Percentiles rank a stretch among this genome's conserved stretches.
phyloP scores from a whole-genome alignment of 768 basidiomycete species.

The Lactarius hengduanensis region DNA sequence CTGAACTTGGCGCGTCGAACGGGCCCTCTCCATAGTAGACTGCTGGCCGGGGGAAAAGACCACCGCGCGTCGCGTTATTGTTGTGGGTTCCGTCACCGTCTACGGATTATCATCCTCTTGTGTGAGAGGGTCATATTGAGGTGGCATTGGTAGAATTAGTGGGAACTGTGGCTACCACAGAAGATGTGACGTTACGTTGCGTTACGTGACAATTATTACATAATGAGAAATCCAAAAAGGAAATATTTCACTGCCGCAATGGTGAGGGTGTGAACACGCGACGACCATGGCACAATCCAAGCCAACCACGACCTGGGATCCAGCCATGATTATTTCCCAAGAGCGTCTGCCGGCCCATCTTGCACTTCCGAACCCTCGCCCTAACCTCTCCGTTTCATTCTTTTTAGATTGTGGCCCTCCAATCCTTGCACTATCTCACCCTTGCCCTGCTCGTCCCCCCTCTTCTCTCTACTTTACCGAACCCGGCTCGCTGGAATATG shows the following conservation, averaged over 20 bases:
- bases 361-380: slow-evolving; percentile 19
- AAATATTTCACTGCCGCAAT: neutral
- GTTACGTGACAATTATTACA: neutral
- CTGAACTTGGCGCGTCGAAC: slow-evolving; percentile 79
- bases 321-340: slow-evolving; percentile 83
- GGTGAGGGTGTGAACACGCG: neutral
- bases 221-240: neutral
- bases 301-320: slow-evolving; percentile 76
- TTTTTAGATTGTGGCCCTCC: slow-evolving; percentile 84
- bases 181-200: slow-evolving; percentile 9
- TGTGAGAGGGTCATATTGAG: slow-evolving; percentile 26
- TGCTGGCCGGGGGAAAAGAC: slow-evolving; percentile 27
- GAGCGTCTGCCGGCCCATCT: slow-evolving; percentile 39
- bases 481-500: slow-evolving; percentile 62
- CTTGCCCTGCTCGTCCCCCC: slow-evolving; percentile 82
- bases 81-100: neutral
- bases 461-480: slow-evolving; percentile 72
- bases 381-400: slow-evolving; percentile 5
- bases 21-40: slow-evolving; percentile 73
- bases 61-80: neutral
- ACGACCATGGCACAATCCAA: slow-evolving; percentile 40
- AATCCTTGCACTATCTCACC: slow-evolving; percentile 91
- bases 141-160: slow-evolving; percentile 15
- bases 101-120: slow-evolving; percentile 22
- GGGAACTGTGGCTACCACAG: neutral